Evolutionary conservation across 768 basidiomycete species (phyloP), one percentile per base, ranked within the genome.

Genomic region (Clitopilus hobsonii): DNA sequence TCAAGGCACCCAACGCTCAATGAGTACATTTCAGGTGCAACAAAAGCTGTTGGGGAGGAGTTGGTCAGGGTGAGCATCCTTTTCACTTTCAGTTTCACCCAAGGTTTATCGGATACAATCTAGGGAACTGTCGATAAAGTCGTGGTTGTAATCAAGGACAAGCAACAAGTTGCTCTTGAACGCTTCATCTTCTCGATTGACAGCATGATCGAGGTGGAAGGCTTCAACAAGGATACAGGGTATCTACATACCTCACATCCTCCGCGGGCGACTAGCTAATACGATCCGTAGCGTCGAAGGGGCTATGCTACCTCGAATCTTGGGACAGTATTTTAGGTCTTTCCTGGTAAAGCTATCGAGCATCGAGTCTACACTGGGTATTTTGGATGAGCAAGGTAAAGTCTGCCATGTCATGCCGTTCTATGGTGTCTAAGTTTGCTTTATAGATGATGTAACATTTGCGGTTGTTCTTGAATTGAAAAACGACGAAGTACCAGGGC

Each of bases 1-100:
- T 93, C 91, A 3, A 84, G 94, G n/a, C 91, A 95, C 66, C 94
- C 94, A 1, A 82, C 82, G 38, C 75, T 98, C 52, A 89, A 91
- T 59, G 85, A 88, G 45, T 98, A 97, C 66, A 88, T 98, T 54
- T 83, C 91, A n/a, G 89, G 89, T 18, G 88, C 91, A 2, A 78
- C 94, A 55, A 88, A 87, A 63, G 87, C 91, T n/a, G 69, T 94
- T 25, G 77, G 80, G 18, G 89, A 91, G 47, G 93, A 96, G 67
- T 75, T 97, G 13, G 67, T 74, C 18, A 73, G 76, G 54, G 92
- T 92, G 61, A 56, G 76, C 50, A n/a, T 32, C 30, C 14, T 2
- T 16, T 29, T n/a, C 22, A 52, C 14, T 49, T 27, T 54, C 10
- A 30, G 11, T 18, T 1, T 27, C 28, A 29, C 0, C 26, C 47